phyloP scores from a whole-genome alignment of 2,329 filamentous ascomycete species.

The Fonsecaea monophora region DNA sequence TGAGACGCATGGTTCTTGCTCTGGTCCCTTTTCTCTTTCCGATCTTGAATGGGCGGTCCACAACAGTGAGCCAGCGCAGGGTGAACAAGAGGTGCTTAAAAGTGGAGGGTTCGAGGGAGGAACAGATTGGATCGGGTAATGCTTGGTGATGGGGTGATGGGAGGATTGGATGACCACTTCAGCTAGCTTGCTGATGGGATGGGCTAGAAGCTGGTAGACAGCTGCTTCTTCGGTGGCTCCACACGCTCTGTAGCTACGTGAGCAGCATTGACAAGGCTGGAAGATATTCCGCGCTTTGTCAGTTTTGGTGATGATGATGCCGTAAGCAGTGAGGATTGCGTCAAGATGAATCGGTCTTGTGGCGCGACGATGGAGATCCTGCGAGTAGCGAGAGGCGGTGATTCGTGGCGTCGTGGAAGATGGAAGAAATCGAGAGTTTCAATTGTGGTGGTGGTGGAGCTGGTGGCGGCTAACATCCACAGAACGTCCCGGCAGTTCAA shows the following conservation, averaged over 20 bases:
- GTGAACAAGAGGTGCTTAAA: conserved; percentile 3
- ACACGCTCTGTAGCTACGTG: background rate
- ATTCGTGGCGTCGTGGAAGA: background rate
- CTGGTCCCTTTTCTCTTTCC: background rate
- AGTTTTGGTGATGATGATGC: conserved; percentile 18
- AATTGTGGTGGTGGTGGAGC: conserved; percentile 12
- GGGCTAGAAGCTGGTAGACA: background rate
- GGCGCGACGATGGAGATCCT: background rate
- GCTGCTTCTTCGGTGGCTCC: background rate
- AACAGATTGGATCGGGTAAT: conserved; percentile 7
- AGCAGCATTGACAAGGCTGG: conserved; percentile 7
- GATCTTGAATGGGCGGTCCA: conserved; percentile 1
- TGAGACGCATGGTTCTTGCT: conserved; percentile 7
- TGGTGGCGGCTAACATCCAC: background rate
- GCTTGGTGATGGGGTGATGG: background rate
- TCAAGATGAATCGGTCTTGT: background rate
- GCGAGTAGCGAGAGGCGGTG: background rate
- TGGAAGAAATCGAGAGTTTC: conserved; percentile 6
- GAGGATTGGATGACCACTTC: background rate
- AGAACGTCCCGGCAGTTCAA: conserved; percentile 11
- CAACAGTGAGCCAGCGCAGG: background rate
- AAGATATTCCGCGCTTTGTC: conserved; percentile 23
- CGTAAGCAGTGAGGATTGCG: conserved; percentile 8
- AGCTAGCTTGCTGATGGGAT: background rate
- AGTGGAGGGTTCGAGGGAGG: background rate